Percentiles rank a stretch among this genome's conserved stretches.
These are phyloP conservation scores for Solidago caesia DNA, from an alignment of 129 eudicot genomes.

Conservation along the genomic window DNA sequence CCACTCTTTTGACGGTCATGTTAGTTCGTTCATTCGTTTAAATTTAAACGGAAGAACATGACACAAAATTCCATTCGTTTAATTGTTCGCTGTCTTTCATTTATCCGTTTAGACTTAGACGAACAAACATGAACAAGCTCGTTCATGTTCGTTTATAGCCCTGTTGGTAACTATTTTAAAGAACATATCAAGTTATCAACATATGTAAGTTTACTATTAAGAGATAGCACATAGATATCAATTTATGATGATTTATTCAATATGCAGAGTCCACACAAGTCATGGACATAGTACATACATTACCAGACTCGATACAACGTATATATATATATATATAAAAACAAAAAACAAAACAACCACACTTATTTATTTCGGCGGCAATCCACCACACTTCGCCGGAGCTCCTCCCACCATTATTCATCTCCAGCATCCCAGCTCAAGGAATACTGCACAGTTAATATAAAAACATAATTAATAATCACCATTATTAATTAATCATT, in stretches of 20 bases:
- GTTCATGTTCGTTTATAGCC: too few relatives aligned
- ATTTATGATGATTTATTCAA: neutral
- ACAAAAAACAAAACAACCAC: slow-evolving; percentile 11
- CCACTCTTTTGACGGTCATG: too few relatives aligned
- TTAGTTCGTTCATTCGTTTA: too few relatives aligned
- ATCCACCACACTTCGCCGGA: slow-evolving; percentile 15
- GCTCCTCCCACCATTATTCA: slow-evolving; percentile 7
- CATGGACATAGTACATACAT: neutral
- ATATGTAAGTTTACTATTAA: neutral
- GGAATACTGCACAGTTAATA: slow-evolving; percentile 22
- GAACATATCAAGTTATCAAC: neutral
- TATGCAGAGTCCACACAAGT: neutral
- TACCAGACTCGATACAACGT: neutral
- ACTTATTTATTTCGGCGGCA: slow-evolving; percentile 1
- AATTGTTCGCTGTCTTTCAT: too few relatives aligned
- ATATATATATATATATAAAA: neutral
- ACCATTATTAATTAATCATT: neutral
- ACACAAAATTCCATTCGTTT: too few relatives aligned
- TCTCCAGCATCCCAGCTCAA: slow-evolving; percentile 20
- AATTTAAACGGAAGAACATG: too few relatives aligned
- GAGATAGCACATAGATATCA: too few relatives aligned
- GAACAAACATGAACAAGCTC: too few relatives aligned
- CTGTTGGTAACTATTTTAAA: too few relatives aligned
- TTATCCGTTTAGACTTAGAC: too few relatives aligned
- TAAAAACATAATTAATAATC: neutral